Percentiles rank a stretch among this genome's conserved stretches.
Evolutionary conservation across 176 grass and related monocot species (phyloP).

Genomic region (Saccharum spontaneum): DNA sequence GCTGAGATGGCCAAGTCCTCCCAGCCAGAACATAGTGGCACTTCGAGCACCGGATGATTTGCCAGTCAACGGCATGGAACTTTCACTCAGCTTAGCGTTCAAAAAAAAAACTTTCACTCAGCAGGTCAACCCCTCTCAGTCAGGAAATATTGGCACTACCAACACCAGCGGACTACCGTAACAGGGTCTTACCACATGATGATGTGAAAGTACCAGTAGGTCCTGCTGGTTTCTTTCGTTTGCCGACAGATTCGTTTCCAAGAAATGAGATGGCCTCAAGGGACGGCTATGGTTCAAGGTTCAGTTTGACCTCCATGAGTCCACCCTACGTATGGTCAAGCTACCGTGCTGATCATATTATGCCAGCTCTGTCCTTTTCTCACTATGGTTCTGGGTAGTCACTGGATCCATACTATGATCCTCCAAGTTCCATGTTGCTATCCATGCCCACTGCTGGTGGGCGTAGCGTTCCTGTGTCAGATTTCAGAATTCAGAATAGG

Average conservation of each 20-base stretch:
- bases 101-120: slow-evolving; percentile 44
- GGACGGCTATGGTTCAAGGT: too few relatives aligned
- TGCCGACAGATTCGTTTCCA: slow-evolving; percentile 67
- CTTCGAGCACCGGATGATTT: slow-evolving; percentile 46
- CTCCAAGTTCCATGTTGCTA: too few relatives aligned
- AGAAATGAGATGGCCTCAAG: background rate
- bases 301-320: too few relatives aligned
- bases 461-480: slow-evolving; percentile 33
- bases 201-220: slow-evolving; percentile 52
- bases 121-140: slow-evolving; percentile 22
- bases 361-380: too few relatives aligned
- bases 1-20: slow-evolving; percentile 34
- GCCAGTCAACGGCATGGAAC: slow-evolving; percentile 11
- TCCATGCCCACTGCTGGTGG: too few relatives aligned
- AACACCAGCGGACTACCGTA: slow-evolving; percentile 23
- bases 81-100: too few relatives aligned
- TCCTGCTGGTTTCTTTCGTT: slow-evolving; percentile 76
- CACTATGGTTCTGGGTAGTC: too few relatives aligned
- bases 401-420: too few relatives aligned
- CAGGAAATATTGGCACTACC: slow-evolving; percentile 39
- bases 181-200: slow-evolving; percentile 14
- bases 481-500: slow-evolving; percentile 32
- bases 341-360: too few relatives aligned
- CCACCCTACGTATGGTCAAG: too few relatives aligned
- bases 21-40: slow-evolving; percentile 38